These are phyloP conservation scores for Mycena olivaceomarginata DNA, from an alignment of 768 basidiomycete species.

Conservation along the genomic window DNA sequence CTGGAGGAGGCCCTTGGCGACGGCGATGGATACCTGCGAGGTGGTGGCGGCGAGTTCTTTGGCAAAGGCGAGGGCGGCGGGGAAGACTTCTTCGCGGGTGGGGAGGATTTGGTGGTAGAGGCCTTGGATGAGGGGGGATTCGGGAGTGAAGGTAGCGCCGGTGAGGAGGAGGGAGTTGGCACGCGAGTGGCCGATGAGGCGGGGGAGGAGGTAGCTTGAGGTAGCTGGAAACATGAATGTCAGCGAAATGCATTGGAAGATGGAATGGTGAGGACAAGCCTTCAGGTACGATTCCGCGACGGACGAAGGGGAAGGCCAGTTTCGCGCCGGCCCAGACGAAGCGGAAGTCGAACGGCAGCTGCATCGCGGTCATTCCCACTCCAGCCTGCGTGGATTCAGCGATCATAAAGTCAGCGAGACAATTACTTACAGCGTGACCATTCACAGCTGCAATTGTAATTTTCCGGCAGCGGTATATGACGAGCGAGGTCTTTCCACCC, in stretches of 20 bases:
- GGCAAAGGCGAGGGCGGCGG: slow-evolving; percentile 70
- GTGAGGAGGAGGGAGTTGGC: slow-evolving; percentile 72
- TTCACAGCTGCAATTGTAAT: slow-evolving; percentile 72
- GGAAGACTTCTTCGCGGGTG: slow-evolving; percentile 71
- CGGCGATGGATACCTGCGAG: slow-evolving; percentile 70
- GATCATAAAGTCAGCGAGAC: background rate
- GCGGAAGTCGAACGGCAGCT: slow-evolving; percentile 72
- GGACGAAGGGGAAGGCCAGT: slow-evolving; percentile 69
- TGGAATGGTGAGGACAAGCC: slow-evolving; percentile 52
- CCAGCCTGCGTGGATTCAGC: slow-evolving; percentile 58
- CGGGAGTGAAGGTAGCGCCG: slow-evolving; percentile 64
- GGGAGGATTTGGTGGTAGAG: slow-evolving; percentile 70
- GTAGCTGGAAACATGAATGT: slow-evolving; percentile 50
- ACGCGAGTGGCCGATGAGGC: slow-evolving; percentile 70
- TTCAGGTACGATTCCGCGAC: slow-evolving; percentile 70
- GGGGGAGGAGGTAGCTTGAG: slow-evolving; percentile 72
- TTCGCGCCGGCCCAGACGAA: slow-evolving; percentile 72
- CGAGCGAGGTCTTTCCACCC: slow-evolving; percentile 68
- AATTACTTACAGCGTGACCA: slow-evolving; percentile 65
- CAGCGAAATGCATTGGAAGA: background rate
- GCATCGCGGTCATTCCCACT: slow-evolving; percentile 69
- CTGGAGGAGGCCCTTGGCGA: slow-evolving; percentile 71
- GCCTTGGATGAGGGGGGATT: slow-evolving; percentile 63
- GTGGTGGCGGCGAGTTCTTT: slow-evolving; percentile 70
- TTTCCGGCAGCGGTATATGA: slow-evolving; percentile 73